These are phyloP conservation scores for Tuber calosporum DNA, from an alignment of 495 filamentous ascomycete genomes.

Conservation along the genomic window DNA sequence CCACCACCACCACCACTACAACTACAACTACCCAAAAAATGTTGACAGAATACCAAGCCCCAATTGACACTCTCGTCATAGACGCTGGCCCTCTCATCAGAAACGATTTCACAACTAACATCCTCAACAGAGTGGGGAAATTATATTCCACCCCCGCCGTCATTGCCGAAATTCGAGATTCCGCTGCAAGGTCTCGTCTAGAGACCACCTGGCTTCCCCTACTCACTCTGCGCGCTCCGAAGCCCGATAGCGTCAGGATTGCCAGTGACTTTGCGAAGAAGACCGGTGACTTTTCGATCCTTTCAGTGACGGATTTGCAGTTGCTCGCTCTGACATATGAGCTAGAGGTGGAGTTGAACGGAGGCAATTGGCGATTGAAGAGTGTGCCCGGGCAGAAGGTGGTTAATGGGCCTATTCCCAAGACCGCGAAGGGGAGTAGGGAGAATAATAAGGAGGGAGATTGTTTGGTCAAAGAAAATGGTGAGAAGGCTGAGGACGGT, in stretches of 20 bases:
- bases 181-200: conserved; percentile 67
- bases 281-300: conserved; percentile 79
- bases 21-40: conserved; percentile 38
- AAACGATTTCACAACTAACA: conserved; percentile 43
- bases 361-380: conserved; percentile 73
- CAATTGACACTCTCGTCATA: conserved; percentile 74
- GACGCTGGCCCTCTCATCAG: conserved; percentile 89
- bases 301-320: conserved; percentile 81
- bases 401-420: conserved; percentile 63
- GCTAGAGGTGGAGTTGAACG: conserved; percentile 73
- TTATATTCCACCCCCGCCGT: conserved; percentile 82
- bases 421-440: not conserved
- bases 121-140: conserved; percentile 66
- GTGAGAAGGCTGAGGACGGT: conserved; percentile 13
- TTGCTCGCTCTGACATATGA: conserved; percentile 88
- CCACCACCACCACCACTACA: not conserved
- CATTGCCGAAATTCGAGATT: conserved; percentile 79
- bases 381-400: conserved; percentile 68
- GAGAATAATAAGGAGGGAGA: conserved; percentile 33
- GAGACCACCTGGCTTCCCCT: conserved; percentile 80
- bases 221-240: conserved; percentile 65
- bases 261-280: conserved; percentile 79
- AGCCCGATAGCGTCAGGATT: conserved; percentile 64
- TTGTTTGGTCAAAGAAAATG: conserved; percentile 18
- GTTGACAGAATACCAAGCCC: conserved; percentile 52